These are phyloP conservation scores for Paraphoma sp. DNA, from an alignment of 2,329 filamentous ascomycete genomes.

Conservation along the genomic window DNA sequence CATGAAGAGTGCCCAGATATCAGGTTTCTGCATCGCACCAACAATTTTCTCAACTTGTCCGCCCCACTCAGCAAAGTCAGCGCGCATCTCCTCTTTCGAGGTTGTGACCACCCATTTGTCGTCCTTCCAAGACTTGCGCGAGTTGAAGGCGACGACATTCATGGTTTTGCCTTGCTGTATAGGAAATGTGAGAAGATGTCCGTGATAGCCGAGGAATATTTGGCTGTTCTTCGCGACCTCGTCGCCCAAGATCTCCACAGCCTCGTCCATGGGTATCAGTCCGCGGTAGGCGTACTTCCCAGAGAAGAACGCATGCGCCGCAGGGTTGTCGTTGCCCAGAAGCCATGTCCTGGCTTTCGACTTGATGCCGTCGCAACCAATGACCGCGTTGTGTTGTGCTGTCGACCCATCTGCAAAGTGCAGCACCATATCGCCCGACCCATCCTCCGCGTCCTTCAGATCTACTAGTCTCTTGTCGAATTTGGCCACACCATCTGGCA, in stretches of 20 bases:
- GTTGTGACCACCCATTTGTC: conserved; percentile 43
- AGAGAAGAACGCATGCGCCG: conserved; percentile 59
- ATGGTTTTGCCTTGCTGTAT: conserved; percentile 64
- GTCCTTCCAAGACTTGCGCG: conserved; percentile 40
- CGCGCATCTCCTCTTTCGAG: conserved; percentile 41
- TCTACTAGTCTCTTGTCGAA: conserved; percentile 52
- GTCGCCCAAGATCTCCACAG: conserved; percentile 57
- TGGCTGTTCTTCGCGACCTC: conserved; percentile 59
- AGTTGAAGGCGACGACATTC: conserved; percentile 56
- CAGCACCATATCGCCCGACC: conserved; percentile 44
- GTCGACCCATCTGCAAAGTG: conserved; percentile 56
- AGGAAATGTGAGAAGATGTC: conserved; percentile 68
- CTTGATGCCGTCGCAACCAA: conserved; percentile 72
- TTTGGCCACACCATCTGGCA: conserved; percentile 53
- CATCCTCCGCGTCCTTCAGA: conserved; percentile 35
- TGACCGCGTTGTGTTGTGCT: conserved; percentile 57
- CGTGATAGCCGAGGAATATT: conserved; percentile 66
- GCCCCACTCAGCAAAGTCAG: conserved; percentile 39
- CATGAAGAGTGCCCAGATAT: conserved; percentile 66
- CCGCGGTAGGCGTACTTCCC: conserved; percentile 69
- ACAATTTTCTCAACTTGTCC: conserved; percentile 39
- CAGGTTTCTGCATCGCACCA: conserved; percentile 55
- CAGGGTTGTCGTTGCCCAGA: conserved; percentile 54
- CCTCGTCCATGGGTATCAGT: conserved; percentile 66
- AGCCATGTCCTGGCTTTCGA: conserved; percentile 62